A percentile compares a stretch with the other conserved stretches of the same genome.
These are phyloP conservation scores for Prunus campanulata DNA, from an alignment of 306 rosid species.

Conservation along the genomic window DNA sequence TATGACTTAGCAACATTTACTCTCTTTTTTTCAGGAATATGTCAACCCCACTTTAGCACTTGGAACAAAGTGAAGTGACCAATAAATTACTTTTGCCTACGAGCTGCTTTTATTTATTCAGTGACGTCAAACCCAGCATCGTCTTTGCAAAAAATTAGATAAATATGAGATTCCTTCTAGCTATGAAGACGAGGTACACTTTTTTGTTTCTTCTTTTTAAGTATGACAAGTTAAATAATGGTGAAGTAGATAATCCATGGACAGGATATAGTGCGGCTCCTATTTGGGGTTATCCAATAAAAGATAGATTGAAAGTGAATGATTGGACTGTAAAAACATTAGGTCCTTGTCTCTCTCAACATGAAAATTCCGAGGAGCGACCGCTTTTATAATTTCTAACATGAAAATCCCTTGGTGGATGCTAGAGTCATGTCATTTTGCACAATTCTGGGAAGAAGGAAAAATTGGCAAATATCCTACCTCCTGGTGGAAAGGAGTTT, in stretches of 20 bases:
- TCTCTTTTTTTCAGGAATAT: too few relatives aligned
- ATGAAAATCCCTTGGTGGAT: neutral
- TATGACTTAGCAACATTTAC: neutral
- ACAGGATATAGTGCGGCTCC: neutral
- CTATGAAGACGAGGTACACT: too few relatives aligned
- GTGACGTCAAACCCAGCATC: too few relatives aligned
- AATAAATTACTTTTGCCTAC: neutral
- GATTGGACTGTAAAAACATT: neutral
- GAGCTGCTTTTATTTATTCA: neutral
- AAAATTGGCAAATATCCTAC: too few relatives aligned
- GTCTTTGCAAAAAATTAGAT: too few relatives aligned
- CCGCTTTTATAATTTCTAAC: too few relatives aligned
- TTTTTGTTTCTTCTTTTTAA: too few relatives aligned
- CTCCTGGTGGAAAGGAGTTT: too few relatives aligned
- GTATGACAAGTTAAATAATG: too few relatives aligned
- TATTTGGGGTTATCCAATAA: neutral
- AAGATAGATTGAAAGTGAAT: neutral
- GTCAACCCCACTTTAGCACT: neutral
- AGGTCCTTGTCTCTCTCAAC: neutral
- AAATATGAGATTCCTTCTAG: too few relatives aligned
- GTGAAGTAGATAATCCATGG: neutral
- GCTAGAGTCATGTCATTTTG: too few relatives aligned
- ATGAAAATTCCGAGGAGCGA: neutral
- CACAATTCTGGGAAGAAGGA: too few relatives aligned
- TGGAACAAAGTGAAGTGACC: neutral